phyloP scores from a whole-genome alignment of 768 basidiomycete species.

The Podaxis sp. region DNA sequence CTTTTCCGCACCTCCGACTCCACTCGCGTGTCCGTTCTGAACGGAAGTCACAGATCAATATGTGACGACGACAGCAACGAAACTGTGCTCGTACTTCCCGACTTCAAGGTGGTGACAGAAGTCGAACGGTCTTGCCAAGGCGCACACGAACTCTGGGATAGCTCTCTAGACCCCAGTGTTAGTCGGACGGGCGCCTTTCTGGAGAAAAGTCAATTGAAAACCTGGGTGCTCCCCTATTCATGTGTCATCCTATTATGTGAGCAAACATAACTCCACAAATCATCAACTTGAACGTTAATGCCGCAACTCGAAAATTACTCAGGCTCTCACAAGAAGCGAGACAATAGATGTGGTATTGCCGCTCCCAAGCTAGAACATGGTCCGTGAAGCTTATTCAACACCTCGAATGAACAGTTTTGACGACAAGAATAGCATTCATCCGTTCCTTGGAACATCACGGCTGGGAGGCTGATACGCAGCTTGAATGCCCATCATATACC shows the following conservation, averaged over 20 bases:
- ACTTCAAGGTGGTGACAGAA: constrained; percentile 81
- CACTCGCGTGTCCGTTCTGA: constrained; percentile 67
- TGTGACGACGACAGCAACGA: constrained; percentile 64
- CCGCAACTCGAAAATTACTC: constrained; percentile 19
- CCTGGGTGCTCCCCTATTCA: constrained; percentile 86
- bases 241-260: constrained; percentile 88
- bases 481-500: constrained; percentile 55
- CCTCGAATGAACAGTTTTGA: background rate
- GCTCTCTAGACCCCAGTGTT: constrained; percentile 59
- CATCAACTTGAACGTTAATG: constrained; percentile 16
- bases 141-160: constrained; percentile 68
- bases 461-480: constrained; percentile 75
- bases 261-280: constrained; percentile 26
- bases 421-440: constrained; percentile 50
- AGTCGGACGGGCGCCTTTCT: constrained; percentile 44
- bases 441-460: constrained; percentile 62
- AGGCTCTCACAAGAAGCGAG: constrained; percentile 94
- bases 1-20: constrained; percentile 59
- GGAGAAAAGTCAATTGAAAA: constrained; percentile 51
- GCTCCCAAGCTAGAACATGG: constrained; percentile 82
- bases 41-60: constrained; percentile 78
- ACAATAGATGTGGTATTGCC: constrained; percentile 88
- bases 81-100: constrained; percentile 88
- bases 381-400: constrained; percentile 28
- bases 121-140: constrained; percentile 64